Percentiles rank a stretch among this genome's conserved stretches.
Conservation (phyloP, 148 eudicot species). For the Rhododendron simsii region DNA sequence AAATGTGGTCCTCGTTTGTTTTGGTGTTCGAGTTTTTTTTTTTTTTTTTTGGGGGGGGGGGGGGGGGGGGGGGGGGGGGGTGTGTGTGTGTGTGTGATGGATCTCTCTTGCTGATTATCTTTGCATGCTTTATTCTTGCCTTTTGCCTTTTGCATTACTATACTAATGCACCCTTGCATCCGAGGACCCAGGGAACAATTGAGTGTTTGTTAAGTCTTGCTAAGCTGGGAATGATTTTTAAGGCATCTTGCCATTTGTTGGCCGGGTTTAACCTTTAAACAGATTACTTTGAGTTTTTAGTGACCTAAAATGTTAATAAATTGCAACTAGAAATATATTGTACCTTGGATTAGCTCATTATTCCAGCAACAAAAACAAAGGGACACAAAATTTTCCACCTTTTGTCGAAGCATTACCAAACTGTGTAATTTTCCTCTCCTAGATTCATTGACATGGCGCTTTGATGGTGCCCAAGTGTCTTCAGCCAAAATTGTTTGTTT, state of each 20-base stretch:
- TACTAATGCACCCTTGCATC: not conserved
- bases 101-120: not conserved
- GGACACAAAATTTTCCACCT: not conserved
- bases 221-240: not conserved
- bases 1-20: slow-evolving; percentile 13
- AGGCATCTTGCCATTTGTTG: not conserved
- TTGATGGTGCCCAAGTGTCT: not conserved
- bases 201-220: not conserved
- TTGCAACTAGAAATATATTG: not conserved
- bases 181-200: not conserved
- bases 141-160: not conserved
- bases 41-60: not conserved
- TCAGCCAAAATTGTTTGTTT: not conserved
- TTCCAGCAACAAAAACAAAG: not conserved
- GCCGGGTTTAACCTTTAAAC: not conserved
- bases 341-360: not conserved
- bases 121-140: not conserved
- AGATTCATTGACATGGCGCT: not conserved
- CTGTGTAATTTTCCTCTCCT: not conserved
- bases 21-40: not conserved
- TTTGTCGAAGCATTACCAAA: not conserved
- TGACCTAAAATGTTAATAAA: not conserved
- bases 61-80: not conserved
- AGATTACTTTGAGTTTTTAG: slow-evolving; percentile 1
- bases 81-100: not conserved